Conservation (phyloP, 164 flowering plant species). For the Vitis rotundifolia region DNA sequence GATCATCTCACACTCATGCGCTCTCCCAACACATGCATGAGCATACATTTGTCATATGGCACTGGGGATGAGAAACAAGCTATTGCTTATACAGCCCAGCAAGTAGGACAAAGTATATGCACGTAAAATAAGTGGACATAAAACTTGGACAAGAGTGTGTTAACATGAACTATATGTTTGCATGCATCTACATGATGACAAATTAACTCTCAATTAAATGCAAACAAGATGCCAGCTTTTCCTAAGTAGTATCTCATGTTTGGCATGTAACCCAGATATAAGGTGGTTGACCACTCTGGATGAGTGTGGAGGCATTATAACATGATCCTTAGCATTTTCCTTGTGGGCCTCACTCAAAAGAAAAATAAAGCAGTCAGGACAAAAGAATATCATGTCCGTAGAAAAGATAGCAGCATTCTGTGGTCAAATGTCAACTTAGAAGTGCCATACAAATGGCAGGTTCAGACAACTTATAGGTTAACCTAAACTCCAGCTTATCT, state of each 20-base stretch:
- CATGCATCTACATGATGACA: no score
- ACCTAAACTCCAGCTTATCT: neutral
- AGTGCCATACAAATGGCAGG: neutral
- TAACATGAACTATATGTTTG: neutral
- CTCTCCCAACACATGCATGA: no score
- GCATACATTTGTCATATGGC: no score
- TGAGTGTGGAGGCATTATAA: no score
- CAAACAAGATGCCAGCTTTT: neutral
- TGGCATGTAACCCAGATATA: no score
- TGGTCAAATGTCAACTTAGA: neutral
- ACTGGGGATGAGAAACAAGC: no score
- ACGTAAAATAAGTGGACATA: neutral
- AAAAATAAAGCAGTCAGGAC: neutral
- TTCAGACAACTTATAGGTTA: slow-evolving; percentile 1
- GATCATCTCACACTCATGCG: no score
- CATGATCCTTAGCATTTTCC: no score
- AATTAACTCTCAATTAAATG: neutral
- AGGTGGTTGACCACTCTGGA: neutral
- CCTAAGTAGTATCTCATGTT: no score
- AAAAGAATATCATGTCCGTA: neutral
- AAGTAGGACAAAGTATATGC: neutral
- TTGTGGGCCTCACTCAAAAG: no score
- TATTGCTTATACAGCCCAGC: no score
- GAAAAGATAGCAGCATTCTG: neutral
- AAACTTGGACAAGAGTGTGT: neutral